These are phyloP conservation scores for Sesbania bispinosa DNA, from an alignment of 306 rosid species.

Conservation along the genomic window DNA sequence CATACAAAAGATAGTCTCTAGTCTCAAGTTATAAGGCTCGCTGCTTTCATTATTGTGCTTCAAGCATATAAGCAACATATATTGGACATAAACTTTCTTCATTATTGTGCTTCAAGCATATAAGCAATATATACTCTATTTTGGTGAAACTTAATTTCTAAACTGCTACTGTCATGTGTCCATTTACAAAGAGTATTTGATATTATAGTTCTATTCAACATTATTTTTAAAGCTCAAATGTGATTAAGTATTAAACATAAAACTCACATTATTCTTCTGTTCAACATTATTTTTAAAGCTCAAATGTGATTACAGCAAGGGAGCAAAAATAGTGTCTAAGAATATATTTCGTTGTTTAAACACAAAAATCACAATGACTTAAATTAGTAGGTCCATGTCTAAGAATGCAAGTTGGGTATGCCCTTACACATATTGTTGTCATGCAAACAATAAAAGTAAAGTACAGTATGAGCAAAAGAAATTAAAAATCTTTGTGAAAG, in stretches of 20 bases:
- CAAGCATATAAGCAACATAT: background rate
- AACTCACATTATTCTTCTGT: constrained; percentile 25
- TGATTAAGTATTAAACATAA: constrained; percentile 21
- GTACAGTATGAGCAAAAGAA: no score
- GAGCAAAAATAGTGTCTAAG: no score
- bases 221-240: constrained; percentile 40
- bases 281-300: background rate
- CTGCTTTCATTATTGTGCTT: constrained; percentile 27
- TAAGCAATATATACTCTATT: background rate
- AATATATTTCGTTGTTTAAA: no score
- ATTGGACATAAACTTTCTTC: background rate
- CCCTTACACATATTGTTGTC: constrained; percentile 17
- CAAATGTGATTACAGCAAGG: constrained; percentile 44
- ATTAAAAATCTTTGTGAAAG: no score
- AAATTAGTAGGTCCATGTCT: constrained; percentile 23
- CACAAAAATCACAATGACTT: constrained; percentile 19
- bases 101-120: no score
- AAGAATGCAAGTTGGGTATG: constrained; percentile 31
- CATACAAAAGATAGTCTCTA: background rate
- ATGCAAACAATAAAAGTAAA: no score
- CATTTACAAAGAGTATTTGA: background rate
- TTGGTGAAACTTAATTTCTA: background rate
- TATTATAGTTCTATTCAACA: constrained; percentile 31
- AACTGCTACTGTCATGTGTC: background rate
- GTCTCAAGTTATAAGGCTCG: background rate